These are phyloP conservation scores for Ophiocordyceps camponoti-floridani DNA, from an alignment of 2,329 filamentous ascomycete genomes.

Conservation along the genomic window DNA sequence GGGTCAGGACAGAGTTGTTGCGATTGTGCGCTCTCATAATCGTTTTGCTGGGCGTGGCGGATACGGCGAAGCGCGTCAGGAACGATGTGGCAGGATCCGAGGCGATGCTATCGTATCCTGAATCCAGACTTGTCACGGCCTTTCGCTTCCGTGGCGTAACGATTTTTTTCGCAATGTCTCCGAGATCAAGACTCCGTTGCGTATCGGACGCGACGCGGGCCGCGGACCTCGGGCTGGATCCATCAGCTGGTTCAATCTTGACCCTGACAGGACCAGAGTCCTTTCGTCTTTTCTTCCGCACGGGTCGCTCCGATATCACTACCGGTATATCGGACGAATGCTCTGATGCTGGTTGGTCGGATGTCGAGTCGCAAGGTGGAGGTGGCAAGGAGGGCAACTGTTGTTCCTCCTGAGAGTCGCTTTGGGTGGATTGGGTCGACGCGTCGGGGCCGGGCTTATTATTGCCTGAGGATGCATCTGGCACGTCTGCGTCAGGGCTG, in stretches of 20 bases:
- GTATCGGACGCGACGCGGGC: conserved; percentile 13
- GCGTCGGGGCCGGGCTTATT: conserved; percentile 3
- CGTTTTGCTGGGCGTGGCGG: conserved; percentile 6
- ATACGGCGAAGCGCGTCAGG: conserved; percentile 6
- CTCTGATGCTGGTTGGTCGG: conserved; percentile 13
- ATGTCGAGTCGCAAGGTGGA: neutral
- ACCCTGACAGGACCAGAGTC: conserved; percentile 10
- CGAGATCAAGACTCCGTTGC: conserved; percentile 42
- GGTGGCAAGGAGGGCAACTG: conserved; percentile 8
- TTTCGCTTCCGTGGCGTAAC: conserved; percentile 18
- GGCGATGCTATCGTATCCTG: neutral
- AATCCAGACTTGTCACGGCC: neutral
- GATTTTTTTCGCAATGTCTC: conserved; percentile 14
- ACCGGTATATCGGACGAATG: conserved; percentile 34
- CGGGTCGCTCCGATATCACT: conserved; percentile 28
- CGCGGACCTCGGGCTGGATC: conserved; percentile 11
- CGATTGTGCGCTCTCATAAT: conserved; percentile 1
- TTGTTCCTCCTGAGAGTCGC: conserved; percentile 8
- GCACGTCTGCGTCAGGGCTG: neutral
- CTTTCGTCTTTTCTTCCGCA: conserved; percentile 27
- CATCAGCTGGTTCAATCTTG: conserved; percentile 21
- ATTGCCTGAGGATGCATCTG: neutral
- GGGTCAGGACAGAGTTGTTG: conserved; percentile 15
- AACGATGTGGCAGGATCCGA: conserved; percentile 1
- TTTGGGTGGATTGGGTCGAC: conserved; percentile 13